Conservation (phyloP, 1,139 yeast genomes). For the Pichia sp. region DNA sequence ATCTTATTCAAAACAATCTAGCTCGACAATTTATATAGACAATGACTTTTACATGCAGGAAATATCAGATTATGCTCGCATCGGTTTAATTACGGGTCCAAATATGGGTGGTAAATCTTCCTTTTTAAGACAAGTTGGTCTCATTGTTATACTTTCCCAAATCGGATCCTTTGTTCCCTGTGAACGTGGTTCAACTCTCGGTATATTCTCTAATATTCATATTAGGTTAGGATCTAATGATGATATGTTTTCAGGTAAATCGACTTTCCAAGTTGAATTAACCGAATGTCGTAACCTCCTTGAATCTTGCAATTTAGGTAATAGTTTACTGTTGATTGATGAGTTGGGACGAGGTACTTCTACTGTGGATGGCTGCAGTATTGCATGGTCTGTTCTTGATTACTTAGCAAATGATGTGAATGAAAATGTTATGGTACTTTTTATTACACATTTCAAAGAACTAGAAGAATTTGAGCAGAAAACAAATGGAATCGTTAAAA, state of each 20-base stretch:
- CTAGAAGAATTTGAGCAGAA: conserved; percentile 45
- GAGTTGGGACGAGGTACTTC: conserved; percentile 81
- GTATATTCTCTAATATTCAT: conserved; percentile 51
- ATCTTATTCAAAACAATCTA: conserved; percentile 23
- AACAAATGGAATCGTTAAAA: conserved; percentile 38
- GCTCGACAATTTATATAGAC: conserved; percentile 44
- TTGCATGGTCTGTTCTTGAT: conserved; percentile 70
- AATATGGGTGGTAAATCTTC: conserved; percentile 79
- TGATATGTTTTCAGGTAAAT: conserved; percentile 57
- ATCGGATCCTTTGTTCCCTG: conserved; percentile 42
- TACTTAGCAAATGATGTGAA: conserved; percentile 42
- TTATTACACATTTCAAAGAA: conserved; percentile 86
- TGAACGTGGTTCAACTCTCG: conserved; percentile 36
- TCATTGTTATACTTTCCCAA: conserved; percentile 47
- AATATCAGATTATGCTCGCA: conserved; percentile 38
- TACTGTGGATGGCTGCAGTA: conserved; percentile 81
- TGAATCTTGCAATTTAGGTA: conserved; percentile 19
- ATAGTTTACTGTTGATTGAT: conserved; percentile 53
- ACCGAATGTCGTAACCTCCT: conserved; percentile 56
- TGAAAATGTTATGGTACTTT: conserved; percentile 52
- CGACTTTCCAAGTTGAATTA: conserved; percentile 74
- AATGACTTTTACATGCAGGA: conserved; percentile 53
- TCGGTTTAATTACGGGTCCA: conserved; percentile 58
- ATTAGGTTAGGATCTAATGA: conserved; percentile 71
- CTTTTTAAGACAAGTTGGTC: conserved; percentile 56